Base-by-base conservation (phyloP, 2,329 filamentous ascomycete species). In the Aureobasidium sp. region DNA sequence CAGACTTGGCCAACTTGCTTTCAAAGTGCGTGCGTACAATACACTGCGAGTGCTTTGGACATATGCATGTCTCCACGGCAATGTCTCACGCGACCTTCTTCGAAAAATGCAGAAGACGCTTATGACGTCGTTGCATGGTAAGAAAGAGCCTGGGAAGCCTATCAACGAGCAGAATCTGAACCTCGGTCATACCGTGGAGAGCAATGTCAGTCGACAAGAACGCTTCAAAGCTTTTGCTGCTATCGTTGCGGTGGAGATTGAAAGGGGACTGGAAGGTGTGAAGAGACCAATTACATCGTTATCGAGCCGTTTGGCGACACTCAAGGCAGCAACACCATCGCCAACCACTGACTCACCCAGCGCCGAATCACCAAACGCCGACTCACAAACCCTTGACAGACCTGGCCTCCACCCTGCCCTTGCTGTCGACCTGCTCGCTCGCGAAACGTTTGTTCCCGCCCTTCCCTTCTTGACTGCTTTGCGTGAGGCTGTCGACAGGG, bases 11-110 rank as follows among this genome's bases (percentile, higher is more conserved):
- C 37, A 37, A 8, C 49, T 73, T 15, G 70, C 70, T 1, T 71
- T 67, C 67, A 45, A 56, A 3, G 25, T 52, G 6, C 61, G 63
- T 9, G 66, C 64, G 55, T 69, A 65, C 64, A 73, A 73, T 48
- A 66, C 68, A 51, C 57, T 70, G n/a, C 65, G 70, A 20, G 68
- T 72, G 1, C 61, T 73, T 20, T 74, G 71, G 71, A 67, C 69
- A 8, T 71, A 73, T 62, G 70, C 70, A 17, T 72, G 70, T 61
- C 64, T 66, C 17, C 53, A 63, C 22, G 70, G 70, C 3, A 58
- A 69, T 17, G 64, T 69, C 6, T 49, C 51, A 5, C 56, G 44
- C n/a, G 22, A 25, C 6, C 17, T 60, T 11, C n/a, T 42, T 9
- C n/a, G 9, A 11, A 41, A 44, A 14, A 52, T 61, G 56, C 22